phyloP scores from a whole-genome alignment of 257 asterid genomes.

The Fraxinus pennsylvanica region DNA sequence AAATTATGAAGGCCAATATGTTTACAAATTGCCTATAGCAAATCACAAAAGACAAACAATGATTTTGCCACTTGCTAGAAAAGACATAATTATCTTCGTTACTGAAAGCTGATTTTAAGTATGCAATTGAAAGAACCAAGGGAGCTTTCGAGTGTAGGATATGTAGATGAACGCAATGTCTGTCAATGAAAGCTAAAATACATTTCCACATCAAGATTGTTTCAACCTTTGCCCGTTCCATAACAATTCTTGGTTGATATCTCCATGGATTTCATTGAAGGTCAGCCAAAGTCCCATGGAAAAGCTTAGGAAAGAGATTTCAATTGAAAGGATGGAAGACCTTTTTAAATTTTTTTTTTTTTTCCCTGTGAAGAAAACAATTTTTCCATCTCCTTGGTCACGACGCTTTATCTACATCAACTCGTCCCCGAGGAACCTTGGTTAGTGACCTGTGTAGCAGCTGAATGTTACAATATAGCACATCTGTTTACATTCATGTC shows the following conservation, averaged over 20 bases:
- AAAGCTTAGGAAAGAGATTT: background rate
- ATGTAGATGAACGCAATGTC: background rate
- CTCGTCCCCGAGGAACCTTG: too few species aligned
- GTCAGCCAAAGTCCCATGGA: background rate
- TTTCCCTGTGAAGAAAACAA: background rate
- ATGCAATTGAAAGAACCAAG: too few species aligned
- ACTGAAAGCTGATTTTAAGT: background rate
- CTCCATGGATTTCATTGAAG: background rate
- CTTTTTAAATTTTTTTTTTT: background rate
- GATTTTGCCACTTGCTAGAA: background rate
- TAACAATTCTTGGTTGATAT: background rate
- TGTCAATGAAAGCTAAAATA: background rate
- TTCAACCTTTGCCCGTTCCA: background rate
- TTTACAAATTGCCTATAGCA: background rate
- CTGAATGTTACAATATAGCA: too few species aligned
- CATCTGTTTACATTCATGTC: too few species aligned
- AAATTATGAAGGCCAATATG: too few species aligned
- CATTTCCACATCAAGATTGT: background rate
- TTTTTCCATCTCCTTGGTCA: too few species aligned
- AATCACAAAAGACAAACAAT: background rate
- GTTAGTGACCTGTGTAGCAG: too few species aligned
- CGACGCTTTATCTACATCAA: too few species aligned
- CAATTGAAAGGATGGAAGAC: background rate
- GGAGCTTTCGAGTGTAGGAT: background rate
- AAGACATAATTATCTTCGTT: background rate